Percentiles rank a stretch among this genome's conserved stretches.
Evolutionary conservation across 805 yeast species (phyloP).

Genomic region (Candida nanaspora): DNA sequence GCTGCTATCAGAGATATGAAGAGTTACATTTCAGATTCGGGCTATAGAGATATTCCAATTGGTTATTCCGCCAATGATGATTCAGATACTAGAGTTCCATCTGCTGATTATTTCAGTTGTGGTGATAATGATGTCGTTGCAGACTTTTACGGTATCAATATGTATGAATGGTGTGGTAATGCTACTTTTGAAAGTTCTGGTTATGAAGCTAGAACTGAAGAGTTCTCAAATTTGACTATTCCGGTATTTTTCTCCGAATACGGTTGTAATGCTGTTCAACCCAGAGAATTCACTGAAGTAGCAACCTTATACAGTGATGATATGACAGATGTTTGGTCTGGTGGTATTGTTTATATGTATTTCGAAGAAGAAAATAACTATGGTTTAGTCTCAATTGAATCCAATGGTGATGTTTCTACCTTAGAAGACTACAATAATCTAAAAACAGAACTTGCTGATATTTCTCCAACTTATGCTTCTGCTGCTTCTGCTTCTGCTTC

Average conservation of each 20-base stretch:
- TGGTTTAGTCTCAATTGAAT: slow-evolving; percentile 60
- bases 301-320: slow-evolving; percentile 54
- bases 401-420: slow-evolving; percentile 44
- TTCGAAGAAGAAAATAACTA: slow-evolving; percentile 77
- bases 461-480: slow-evolving; percentile 43
- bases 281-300: slow-evolving; percentile 75
- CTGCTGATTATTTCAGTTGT: slow-evolving; percentile 85
- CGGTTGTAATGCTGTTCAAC: slow-evolving; percentile 72
- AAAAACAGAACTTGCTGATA: slow-evolving; percentile 43
- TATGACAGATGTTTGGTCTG: slow-evolving; percentile 90
- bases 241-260: slow-evolving; percentile 86
- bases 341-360: slow-evolving; percentile 91
- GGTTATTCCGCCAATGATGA: slow-evolving; percentile 95
- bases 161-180: slow-evolving; percentile 84
- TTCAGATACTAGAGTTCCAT: slow-evolving; percentile 62
- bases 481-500: slow-evolving; percentile 26
- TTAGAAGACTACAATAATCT: slow-evolving; percentile 53
- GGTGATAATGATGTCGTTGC: slow-evolving; percentile 60
- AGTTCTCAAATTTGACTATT: slow-evolving; percentile 63
- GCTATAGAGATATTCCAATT: slow-evolving; percentile 78
- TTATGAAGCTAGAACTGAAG: slow-evolving; percentile 61
- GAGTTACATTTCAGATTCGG: slow-evolving; percentile 56
- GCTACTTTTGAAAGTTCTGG: slow-evolving; percentile 58
- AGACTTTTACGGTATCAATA: slow-evolving; percentile 79
- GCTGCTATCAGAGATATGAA: slow-evolving; percentile 92